Evolutionary conservation across 2,329 filamentous ascomycete species (phyloP), one percentile per base, ranked within the genome.

Genomic region (Myriangium duriaei): DNA sequence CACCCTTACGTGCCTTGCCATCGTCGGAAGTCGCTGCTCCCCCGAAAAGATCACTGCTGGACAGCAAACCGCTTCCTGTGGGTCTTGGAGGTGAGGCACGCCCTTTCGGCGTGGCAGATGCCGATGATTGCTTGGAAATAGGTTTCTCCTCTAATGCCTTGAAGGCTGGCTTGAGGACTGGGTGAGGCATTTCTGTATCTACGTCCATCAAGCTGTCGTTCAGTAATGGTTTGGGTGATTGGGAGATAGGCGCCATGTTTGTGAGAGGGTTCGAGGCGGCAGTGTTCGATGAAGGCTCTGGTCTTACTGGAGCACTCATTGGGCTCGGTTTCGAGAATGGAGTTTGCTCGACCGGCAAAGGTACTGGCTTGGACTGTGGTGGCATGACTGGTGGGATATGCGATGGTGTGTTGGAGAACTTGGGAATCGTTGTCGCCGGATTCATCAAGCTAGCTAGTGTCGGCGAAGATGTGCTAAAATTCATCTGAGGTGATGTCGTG

Each of bases 371-470:
- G n/a, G 38, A 32, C 35, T 45, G 41, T 39, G 49, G 48, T 18
- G 49, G 34, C 18, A n/a, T n/a, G n/a, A n/a, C n/a, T n/a, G n/a
- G n/a, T n/a, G n/a, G n/a, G n/a, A n/a, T n/a, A n/a, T n/a, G n/a
- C n/a, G n/a, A n/a, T n/a, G 47, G 46, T 34, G 49, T 35, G 10
- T 30, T 41, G 41, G 51, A 58, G 39, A 46, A 11, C 4, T 44
- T 37, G 15, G 45, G 32, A 35, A 43, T 32, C 54, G 52, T 55
- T 53, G 19, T 56, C 49, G 44, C 43, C n/a, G 49, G 48, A 36
- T 49, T 58, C 35, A 95, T 83, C 41, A 95, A 71, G 59, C 84
- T 93, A 4, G 85, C 80, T 48, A 95, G 94, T 2, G 88, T 88
- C 1, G 88, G 87, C 4, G 88, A 95, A 28, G 81, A 81, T 38